These are phyloP conservation scores for Kalmanozyma brasiliensis DNA, from an alignment of 1,284 basidiomycete species.

Conservation along the genomic window DNA sequence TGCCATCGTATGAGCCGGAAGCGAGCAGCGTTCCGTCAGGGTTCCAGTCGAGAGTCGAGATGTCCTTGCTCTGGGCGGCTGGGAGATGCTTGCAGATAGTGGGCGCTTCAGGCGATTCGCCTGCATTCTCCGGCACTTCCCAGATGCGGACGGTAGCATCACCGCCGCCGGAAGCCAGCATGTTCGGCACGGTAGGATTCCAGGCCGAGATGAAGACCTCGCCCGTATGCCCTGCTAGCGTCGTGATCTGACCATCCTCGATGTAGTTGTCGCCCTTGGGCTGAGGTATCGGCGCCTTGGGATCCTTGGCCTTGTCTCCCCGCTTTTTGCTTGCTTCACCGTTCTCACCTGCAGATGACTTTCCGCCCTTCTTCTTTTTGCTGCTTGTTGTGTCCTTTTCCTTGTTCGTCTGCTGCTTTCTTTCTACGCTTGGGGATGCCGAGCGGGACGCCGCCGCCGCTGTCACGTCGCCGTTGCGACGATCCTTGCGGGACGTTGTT, in stretches of 20 bases:
- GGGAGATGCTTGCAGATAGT: conserved; percentile 67
- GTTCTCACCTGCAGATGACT: conserved; percentile 37
- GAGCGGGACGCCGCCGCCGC: conserved; percentile 32
- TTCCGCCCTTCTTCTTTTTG: conserved; percentile 55
- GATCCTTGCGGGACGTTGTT: conserved; percentile 22
- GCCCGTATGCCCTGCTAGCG: conserved; percentile 60
- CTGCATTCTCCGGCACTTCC: conserved; percentile 57
- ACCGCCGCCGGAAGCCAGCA: conserved; percentile 65
- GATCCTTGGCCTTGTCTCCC: conserved; percentile 42
- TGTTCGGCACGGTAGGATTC: conserved; percentile 66
- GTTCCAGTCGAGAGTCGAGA: conserved; percentile 67
- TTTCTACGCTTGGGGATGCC: conserved; percentile 27
- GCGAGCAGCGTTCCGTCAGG: conserved; percentile 67
- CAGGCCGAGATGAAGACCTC: conserved; percentile 67
- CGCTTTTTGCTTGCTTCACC: conserved; percentile 46
- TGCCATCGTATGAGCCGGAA: conserved; percentile 66
- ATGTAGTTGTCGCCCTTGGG: conserved; percentile 43
- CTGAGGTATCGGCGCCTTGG: conserved; percentile 43
- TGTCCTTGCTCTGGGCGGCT: conserved; percentile 64
- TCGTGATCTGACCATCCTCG: conserved; percentile 45
- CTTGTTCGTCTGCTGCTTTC: conserved; percentile 25
- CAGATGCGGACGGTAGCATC: conserved; percentile 68
- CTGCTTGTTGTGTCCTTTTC: conserved; percentile 35
- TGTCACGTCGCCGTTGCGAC: conserved; percentile 26
- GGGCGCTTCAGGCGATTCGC: conserved; percentile 43